Conservation (phyloP, 768 basidiomycete genomes). For the Boletellus emodensis region DNA sequence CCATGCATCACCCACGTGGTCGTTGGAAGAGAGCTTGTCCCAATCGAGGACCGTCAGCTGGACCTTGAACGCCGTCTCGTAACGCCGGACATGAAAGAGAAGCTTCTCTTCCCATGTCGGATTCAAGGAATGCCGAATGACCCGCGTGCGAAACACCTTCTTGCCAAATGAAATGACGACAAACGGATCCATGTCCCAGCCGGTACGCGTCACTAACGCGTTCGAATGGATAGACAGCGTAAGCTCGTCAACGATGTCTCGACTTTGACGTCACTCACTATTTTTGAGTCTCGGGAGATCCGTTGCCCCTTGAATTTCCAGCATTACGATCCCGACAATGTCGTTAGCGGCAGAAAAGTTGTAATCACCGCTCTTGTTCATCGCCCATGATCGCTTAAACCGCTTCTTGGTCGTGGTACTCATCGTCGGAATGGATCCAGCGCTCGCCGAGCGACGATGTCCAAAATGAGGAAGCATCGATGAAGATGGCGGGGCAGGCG, state of each 20-base stretch:
- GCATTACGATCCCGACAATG: constrained; percentile 90
- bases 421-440: constrained; percentile 25
- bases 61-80: constrained; percentile 75
- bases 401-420: constrained; percentile 28
- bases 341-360: constrained; percentile 73
- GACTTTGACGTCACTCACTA: constrained; percentile 47
- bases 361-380: constrained; percentile 40
- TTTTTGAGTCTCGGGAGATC: constrained; percentile 86
- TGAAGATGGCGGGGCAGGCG: constrained; percentile 19
- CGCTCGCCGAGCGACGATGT: constrained; percentile 32
- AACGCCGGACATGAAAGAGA: constrained; percentile 88
- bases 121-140: constrained; percentile 79
- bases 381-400: constrained; percentile 39
- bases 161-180: constrained; percentile 95
- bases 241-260: not conserved
- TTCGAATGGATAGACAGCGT: not conserved
- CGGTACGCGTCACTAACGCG: constrained; percentile 69
- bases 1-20: constrained; percentile 76
- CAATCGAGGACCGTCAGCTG: constrained; percentile 89
- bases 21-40: constrained; percentile 91
- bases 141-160: constrained; percentile 92
- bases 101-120: constrained; percentile 95
- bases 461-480: constrained; percentile 18
- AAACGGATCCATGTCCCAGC: constrained; percentile 98
- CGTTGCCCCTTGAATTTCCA: constrained; percentile 81